These are phyloP conservation scores for Immersiella caudata DNA, from an alignment of 495 filamentous ascomycete species.

Conservation along the genomic window DNA sequence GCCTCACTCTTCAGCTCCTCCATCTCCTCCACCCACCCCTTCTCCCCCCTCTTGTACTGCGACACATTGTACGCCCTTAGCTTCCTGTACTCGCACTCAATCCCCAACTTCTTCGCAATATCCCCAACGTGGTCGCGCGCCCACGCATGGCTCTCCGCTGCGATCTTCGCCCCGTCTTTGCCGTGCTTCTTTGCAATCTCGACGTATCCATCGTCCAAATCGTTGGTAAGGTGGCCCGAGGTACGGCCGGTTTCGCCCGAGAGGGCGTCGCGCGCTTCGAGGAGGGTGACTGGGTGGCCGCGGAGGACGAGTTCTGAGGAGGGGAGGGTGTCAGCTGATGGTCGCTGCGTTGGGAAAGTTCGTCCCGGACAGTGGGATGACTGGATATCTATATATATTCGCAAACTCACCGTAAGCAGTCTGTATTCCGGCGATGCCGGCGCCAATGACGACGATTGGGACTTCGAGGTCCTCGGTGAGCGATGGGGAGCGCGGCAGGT, in stretches of 20 bases:
- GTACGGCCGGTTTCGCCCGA: conserved; percentile 59
- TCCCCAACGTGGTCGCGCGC: conserved; percentile 55
- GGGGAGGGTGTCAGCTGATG: no score
- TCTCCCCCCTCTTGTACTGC: conserved; percentile 36
- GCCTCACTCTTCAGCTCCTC: conserved; percentile 43
- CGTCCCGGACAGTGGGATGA: no score
- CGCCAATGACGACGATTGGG: conserved; percentile 57
- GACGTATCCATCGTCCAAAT: conserved; percentile 55
- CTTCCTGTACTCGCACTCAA: conserved; percentile 60
- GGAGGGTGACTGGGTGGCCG: conserved; percentile 51
- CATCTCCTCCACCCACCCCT: conserved; percentile 47
- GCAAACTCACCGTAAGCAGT: conserved; percentile 51
- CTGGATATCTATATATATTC: no score
- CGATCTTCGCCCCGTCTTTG: conserved; percentile 47
- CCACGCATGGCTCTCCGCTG: conserved; percentile 59
- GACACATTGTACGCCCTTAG: conserved; percentile 51
- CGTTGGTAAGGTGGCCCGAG: conserved; percentile 57
- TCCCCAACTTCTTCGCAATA: conserved; percentile 47
- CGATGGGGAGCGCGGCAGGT: conserved; percentile 48
- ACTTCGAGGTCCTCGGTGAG: conserved; percentile 43
- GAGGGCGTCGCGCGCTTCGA: conserved; percentile 58
- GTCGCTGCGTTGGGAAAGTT: no score
- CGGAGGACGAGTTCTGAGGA: conserved; percentile 52
- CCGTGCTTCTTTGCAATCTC: conserved; percentile 57
- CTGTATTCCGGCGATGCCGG: conserved; percentile 58